Conservation (phyloP, 495 filamentous ascomycete species). For the Viridothelium virens region DNA sequence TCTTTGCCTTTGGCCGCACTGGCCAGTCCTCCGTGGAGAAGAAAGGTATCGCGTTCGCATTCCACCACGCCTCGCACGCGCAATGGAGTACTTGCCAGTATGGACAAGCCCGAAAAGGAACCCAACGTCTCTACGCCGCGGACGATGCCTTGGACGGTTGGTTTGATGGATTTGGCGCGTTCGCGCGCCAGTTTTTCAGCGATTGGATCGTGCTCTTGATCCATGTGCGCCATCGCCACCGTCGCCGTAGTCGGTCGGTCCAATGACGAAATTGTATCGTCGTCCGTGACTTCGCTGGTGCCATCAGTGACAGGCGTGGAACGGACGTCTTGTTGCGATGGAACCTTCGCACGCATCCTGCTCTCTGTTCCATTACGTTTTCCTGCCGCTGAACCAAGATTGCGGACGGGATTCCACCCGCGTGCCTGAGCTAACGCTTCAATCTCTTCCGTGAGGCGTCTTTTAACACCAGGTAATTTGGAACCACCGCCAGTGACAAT, state of each 20-base stretch:
- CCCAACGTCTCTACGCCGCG: slow-evolving; percentile 77
- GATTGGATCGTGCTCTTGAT: slow-evolving; percentile 53
- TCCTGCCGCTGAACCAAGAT: slow-evolving; percentile 41
- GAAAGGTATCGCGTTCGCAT: slow-evolving; percentile 77
- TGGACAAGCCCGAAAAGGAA: slow-evolving; percentile 79
- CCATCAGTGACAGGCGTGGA: background rate
- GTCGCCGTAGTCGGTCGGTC: background rate
- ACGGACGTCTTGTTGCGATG: background rate
- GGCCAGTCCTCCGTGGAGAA: slow-evolving; percentile 53
- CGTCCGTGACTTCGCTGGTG: background rate
- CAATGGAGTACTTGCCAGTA: slow-evolving; percentile 56
- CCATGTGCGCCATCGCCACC: slow-evolving; percentile 16
- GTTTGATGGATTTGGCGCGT: slow-evolving; percentile 41
- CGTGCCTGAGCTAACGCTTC: slow-evolving; percentile 49
- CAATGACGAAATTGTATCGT: background rate
- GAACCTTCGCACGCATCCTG: background rate
- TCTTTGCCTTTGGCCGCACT: background rate
- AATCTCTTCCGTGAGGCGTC: slow-evolving; percentile 71
- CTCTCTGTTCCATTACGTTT: slow-evolving; percentile 28
- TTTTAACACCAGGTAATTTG: slow-evolving; percentile 70
- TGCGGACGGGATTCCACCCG: slow-evolving; percentile 68
- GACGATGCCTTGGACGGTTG: slow-evolving; percentile 48
- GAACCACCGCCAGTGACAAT: slow-evolving; percentile 79
- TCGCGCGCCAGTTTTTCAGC: slow-evolving; percentile 53
- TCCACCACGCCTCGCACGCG: slow-evolving; percentile 73